These are phyloP conservation scores for Aspergillus ibericus DNA, from an alignment of 2,329 filamentous ascomycete species.

Conservation along the genomic window DNA sequence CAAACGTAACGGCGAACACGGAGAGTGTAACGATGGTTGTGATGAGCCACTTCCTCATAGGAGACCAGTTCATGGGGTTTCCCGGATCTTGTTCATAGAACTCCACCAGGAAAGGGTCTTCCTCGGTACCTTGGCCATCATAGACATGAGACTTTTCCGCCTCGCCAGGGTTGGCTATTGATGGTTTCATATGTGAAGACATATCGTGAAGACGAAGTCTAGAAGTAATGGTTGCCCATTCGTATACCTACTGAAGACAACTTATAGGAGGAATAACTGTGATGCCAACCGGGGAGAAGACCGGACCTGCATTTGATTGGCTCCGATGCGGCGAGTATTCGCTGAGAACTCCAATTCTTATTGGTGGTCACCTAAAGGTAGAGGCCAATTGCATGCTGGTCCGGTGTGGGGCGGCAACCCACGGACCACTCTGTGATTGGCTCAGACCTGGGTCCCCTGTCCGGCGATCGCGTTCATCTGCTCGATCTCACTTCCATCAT, in stretches of 20 bases:
- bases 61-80: constrained; percentile 31
- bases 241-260: not conserved
- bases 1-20: constrained; percentile 30
- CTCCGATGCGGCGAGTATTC: not conserved
- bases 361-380: too few species aligned
- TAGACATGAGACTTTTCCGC: constrained; percentile 18
- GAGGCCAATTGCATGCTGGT: too few species aligned
- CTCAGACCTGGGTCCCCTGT: too few species aligned
- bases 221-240: not conserved
- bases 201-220: too few species aligned
- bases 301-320: not conserved
- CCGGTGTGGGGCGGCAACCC: too few species aligned
- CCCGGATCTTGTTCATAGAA: constrained; percentile 31
- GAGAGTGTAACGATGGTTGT: constrained; percentile 26
- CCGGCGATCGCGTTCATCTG: too few species aligned
- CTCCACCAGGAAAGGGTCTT: constrained; percentile 35
- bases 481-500: too few species aligned
- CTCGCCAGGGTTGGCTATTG: not conserved
- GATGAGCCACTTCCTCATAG: constrained; percentile 29
- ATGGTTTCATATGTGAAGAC: not conserved
- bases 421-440: too few species aligned
- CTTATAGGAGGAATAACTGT: not conserved
- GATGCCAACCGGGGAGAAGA: not conserved
- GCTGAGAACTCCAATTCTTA: too few species aligned
- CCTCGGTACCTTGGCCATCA: constrained; percentile 31